Percentiles rank a stretch among this genome's conserved stretches.
Evolutionary conservation across 345 rosid genomes (phyloP).

Genomic region (Carallia brachiata): DNA sequence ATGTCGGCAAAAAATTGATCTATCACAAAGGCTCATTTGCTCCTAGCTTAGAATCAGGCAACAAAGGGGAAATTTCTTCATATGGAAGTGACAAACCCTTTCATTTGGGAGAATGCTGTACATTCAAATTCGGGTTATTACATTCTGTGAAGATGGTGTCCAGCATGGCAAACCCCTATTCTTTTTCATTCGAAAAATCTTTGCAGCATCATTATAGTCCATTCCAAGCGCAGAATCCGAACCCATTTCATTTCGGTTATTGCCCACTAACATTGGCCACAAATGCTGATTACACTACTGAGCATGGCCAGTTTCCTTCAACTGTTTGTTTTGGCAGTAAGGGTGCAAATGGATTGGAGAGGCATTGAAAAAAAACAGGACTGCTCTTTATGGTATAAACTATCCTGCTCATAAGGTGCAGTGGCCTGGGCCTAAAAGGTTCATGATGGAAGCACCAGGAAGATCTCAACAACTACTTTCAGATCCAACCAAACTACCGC

Average conservation of each 20-base stretch:
- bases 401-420: too few relatives aligned
- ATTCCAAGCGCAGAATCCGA: background rate
- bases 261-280: background rate
- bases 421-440: background rate
- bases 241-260: too few relatives aligned
- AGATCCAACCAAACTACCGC: background rate
- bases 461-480: background rate
- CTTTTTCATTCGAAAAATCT: too few relatives aligned
- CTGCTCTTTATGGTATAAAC: background rate
- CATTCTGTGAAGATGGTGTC: background rate
- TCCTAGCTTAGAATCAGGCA: too few relatives aligned
- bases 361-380: too few relatives aligned
- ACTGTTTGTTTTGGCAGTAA: background rate
- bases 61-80: too few relatives aligned
- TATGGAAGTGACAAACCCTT: slow-evolving; percentile 46
- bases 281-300: background rate
- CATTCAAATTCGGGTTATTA: slow-evolving; percentile 43
- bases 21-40: too few relatives aligned
- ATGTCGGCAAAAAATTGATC: too few relatives aligned
- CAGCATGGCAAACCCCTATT: too few relatives aligned
- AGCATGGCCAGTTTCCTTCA: background rate
- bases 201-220: background rate
- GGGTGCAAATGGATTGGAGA: background rate
- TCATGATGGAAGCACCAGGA: background rate
- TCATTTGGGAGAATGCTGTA: slow-evolving; percentile 45